These are phyloP conservation scores for Venturia effusa DNA, from an alignment of 2,329 filamentous ascomycete species.

Conservation along the genomic window DNA sequence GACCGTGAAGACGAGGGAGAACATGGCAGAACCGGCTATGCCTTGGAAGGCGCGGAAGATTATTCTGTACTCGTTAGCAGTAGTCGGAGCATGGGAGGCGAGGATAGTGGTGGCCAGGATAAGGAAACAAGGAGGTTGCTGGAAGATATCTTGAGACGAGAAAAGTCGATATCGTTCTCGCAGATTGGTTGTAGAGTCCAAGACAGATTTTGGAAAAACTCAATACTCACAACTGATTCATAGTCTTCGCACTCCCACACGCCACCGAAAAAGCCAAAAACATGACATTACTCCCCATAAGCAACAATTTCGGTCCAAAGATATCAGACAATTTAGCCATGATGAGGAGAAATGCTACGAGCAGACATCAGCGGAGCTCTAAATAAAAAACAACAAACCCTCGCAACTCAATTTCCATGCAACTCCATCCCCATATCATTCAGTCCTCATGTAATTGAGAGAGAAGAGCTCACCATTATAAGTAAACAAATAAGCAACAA, in stretches of 20 bases:
- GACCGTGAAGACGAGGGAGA: not conserved
- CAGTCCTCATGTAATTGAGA: no score
- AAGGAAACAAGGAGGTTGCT: no score
- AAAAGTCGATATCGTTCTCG: no score
- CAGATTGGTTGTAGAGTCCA: no score
- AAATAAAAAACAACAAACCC: not conserved
- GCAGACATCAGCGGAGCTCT: not conserved
- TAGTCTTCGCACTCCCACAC: not conserved
- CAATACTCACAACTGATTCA: conserved; percentile 3
- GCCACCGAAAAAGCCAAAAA: not conserved
- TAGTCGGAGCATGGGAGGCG: no score
- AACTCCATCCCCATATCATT: no score
- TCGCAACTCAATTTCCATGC: no score
- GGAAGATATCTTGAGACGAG: no score
- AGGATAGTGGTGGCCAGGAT: no score
- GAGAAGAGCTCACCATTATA: not conserved
- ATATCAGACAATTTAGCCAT: not conserved
- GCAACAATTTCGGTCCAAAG: conserved; percentile 1
- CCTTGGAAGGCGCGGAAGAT: conserved; percentile 7
- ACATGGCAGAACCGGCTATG: conserved; percentile 1
- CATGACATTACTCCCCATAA: not conserved
- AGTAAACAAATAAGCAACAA: conserved; percentile 7
- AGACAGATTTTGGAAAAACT: no score
- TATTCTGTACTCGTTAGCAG: not conserved
- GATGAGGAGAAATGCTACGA: conserved; percentile 5